Base-by-base conservation (phyloP, 371 early-diverging fungal genomes). In the Aphelidium insulamus region DNA sequence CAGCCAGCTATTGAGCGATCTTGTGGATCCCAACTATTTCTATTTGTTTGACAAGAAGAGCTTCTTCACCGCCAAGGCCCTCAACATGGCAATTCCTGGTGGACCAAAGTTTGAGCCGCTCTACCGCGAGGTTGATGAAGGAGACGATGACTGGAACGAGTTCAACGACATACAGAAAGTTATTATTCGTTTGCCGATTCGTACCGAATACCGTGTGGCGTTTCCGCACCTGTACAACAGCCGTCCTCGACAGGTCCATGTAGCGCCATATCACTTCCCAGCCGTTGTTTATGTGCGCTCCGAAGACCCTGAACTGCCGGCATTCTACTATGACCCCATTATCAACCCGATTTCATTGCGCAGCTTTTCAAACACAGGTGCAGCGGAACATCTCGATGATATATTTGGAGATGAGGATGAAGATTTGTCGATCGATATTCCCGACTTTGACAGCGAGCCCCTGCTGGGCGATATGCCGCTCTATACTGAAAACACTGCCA, bases 161-260 rank as follows among this genome's bases (percentile, higher is more conserved):
- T 97, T 97, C 56, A 97, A 97, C 62, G 97, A 97, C 48, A 90
- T 97, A 60, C 84, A 87, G 78, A 94, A 94, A 57, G 78, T 97
- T 39, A 92, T 97, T 41, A 86, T 97, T 36, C 81, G 97, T 30
- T 88, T 90, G 43, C 92, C 91, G 8, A 70, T 92, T 34, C 79
- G 95, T 36, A 86, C 94, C 17, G 97, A 97, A 57, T 94, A 97
- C 69, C 86, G 84, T 54, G 78, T 97, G 33, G 97, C 97, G 5
- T 94, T 86, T 57, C 97, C 97, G 26, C 86, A 77, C 55, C 59
- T 97, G 34, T 97, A 92, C 57, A 97, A 97, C 54, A 81, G 83
- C 8, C 62, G 85, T 24, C 94, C 94, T 11, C 78, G 95, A 26
- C 66, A 81, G 22, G 90, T 94, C 1, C 77, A 75, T 18, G 66